phyloP scores from a whole-genome alignment of 257 asterid species.

The Capsicum rhomboideum region DNA sequence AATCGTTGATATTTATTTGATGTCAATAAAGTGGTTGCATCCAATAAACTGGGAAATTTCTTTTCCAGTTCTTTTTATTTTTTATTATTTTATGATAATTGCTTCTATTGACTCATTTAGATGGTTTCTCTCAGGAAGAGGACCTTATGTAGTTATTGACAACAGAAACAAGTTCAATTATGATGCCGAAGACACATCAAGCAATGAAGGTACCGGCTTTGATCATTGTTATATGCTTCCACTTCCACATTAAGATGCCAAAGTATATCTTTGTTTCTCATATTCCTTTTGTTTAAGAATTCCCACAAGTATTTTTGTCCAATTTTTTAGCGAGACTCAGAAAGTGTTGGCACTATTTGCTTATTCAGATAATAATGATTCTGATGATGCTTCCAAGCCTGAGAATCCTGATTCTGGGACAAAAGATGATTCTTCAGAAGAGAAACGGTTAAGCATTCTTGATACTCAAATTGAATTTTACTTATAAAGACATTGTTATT shows the following conservation, averaged over 20 bases:
- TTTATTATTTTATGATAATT: not conserved
- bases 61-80: not conserved
- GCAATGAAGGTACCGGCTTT: constrained; percentile 56
- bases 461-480: not conserved
- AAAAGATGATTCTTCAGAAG: constrained; percentile 39
- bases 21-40: not conserved
- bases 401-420: constrained; percentile 34
- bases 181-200: constrained; percentile 54
- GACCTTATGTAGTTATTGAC: constrained; percentile 93
- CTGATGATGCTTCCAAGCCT: constrained; percentile 41
- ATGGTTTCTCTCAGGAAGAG: constrained; percentile 54
- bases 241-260: not conserved
- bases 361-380: constrained; percentile 53
- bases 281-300: not conserved
- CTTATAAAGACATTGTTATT: not conserved
- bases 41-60: too few species aligned
- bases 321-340: not conserved
- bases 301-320: not conserved
- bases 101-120: constrained; percentile 4
- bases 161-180: constrained; percentile 42
- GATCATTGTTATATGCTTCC: not conserved
- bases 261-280: not conserved
- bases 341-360: not conserved
- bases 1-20: not conserved
- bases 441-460: constrained; percentile 41